Conservation (phyloP, 2,329 filamentous ascomycete genomes). For the Penicillium freii region DNA sequence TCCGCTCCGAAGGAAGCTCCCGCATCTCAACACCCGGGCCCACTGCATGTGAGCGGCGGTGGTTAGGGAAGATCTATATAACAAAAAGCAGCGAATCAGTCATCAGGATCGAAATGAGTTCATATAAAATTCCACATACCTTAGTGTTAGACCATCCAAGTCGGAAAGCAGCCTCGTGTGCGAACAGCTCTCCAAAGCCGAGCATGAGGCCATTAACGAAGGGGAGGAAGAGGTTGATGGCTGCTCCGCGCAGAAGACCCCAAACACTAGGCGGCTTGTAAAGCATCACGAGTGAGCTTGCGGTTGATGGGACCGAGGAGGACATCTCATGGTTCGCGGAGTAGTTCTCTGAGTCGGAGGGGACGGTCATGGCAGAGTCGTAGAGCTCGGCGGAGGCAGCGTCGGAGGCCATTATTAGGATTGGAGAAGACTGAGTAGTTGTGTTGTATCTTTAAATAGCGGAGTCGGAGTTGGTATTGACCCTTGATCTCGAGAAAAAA, state of each 20-base stretch:
- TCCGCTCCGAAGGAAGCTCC: constrained; percentile 59
- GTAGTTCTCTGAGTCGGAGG: constrained; percentile 51
- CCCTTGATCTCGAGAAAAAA: not conserved
- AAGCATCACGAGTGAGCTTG: constrained; percentile 51
- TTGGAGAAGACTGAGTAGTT: not conserved
- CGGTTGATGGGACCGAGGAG: constrained; percentile 35
- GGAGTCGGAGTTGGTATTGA: not conserved
- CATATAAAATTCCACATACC: constrained; percentile 53
- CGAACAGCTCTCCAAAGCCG: constrained; percentile 94
- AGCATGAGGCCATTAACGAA: constrained; percentile 99
- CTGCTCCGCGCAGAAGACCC: constrained; percentile 79
- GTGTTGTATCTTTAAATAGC: not conserved
- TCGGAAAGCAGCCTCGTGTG: constrained; percentile 90
- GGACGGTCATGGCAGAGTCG: constrained; percentile 46
- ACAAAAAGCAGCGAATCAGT: not conserved
- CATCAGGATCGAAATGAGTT: not conserved
- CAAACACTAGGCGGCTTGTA: constrained; percentile 88
- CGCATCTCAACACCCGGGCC: constrained; percentile 81
- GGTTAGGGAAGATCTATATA: constrained; percentile 55
- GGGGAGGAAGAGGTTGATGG: constrained; percentile 91
- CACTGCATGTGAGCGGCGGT: constrained; percentile 64
- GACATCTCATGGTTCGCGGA: constrained; percentile 42
- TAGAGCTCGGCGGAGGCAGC: constrained; percentile 38
- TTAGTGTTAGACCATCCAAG: constrained; percentile 93
- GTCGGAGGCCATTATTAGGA: constrained; percentile 33